Conservation (phyloP, 306 rosid genomes). For the Luffa aegyptiaca region DNA sequence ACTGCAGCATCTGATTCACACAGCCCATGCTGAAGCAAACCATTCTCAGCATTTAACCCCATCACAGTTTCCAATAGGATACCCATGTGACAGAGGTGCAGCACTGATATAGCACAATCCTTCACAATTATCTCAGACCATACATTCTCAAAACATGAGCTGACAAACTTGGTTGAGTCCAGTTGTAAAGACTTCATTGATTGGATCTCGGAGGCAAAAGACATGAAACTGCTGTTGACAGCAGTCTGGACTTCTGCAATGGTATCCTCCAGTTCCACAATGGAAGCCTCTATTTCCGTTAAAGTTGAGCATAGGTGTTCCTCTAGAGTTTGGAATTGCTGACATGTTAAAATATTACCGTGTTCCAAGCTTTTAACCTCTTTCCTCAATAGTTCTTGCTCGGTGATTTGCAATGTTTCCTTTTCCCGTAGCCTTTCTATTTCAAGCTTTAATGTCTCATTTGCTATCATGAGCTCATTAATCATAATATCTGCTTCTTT, state of each 20-base stretch:
- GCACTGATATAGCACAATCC: constrained; percentile 73
- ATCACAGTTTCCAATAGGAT: constrained; percentile 72
- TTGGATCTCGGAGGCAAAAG: constrained; percentile 47
- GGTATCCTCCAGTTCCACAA: constrained; percentile 42
- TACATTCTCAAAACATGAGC: constrained; percentile 64
- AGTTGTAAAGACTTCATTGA: constrained; percentile 42
- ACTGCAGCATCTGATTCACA: constrained; percentile 55
- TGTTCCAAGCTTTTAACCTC: constrained; percentile 58
- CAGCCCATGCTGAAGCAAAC: constrained; percentile 72
- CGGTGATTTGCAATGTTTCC: constrained; percentile 30
- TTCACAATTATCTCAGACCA: constrained; percentile 83
- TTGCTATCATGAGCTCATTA: constrained; percentile 59
- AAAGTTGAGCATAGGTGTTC: constrained; percentile 29
- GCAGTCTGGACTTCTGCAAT: constrained; percentile 43
- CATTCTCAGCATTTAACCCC: constrained; percentile 79
- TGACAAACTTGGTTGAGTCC: constrained; percentile 44
- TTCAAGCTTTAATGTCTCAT: constrained; percentile 68
- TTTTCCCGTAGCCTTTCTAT: constrained; percentile 32
- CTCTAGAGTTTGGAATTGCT: constrained; percentile 40
- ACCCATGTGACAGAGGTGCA: constrained; percentile 87
- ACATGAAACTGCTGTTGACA: constrained; percentile 26
- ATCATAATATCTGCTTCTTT: constrained; percentile 76
- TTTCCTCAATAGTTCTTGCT: constrained; percentile 30
- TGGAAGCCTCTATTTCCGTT: constrained; percentile 41
- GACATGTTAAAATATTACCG: constrained; percentile 33